These are phyloP conservation scores for Chytridium lagenaria DNA, from an alignment of 371 early-diverging fungal genomes.

Conservation along the genomic window DNA sequence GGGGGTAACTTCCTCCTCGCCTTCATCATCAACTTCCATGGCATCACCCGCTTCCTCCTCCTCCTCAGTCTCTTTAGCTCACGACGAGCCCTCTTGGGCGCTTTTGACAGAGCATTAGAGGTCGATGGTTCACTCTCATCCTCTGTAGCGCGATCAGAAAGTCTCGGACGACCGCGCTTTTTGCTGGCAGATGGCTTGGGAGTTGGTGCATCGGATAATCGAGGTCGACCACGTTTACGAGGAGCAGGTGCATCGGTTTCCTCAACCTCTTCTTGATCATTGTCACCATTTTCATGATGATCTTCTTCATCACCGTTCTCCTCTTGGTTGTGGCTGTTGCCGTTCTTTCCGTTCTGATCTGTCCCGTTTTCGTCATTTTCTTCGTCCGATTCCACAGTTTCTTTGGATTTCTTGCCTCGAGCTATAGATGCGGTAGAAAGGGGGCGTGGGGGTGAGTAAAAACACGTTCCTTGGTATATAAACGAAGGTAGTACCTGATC, in stretches of 20 bases:
- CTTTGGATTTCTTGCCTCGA: background rate
- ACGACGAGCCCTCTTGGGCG: background rate
- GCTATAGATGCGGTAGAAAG: too few relatives aligned
- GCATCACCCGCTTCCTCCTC: too few relatives aligned
- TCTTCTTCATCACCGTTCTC: slow-evolving; percentile 17
- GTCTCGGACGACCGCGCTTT: slow-evolving; percentile 16
- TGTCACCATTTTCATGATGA: slow-evolving; percentile 9
- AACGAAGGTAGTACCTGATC: too few relatives aligned
- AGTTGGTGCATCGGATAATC: slow-evolving; percentile 19
- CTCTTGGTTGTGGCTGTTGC: slow-evolving; percentile 49
- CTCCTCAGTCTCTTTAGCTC: too few relatives aligned
- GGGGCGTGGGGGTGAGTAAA: too few relatives aligned
- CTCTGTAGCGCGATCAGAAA: background rate
- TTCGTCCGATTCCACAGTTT: background rate
- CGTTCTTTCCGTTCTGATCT: slow-evolving; percentile 33
- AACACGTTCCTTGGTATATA: too few relatives aligned
- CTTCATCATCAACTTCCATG: too few relatives aligned
- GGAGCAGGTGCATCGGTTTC: background rate
- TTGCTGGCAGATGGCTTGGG: background rate
- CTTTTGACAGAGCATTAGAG: background rate
- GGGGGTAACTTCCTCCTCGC: too few relatives aligned
- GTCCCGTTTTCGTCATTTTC: background rate
- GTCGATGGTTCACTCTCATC: background rate
- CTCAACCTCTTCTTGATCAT: background rate
- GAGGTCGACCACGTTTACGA: slow-evolving; percentile 27